A percentile compares a stretch with the other conserved stretches of the same genome.
These are phyloP conservation scores for Oxyria digyna DNA, from an alignment of 148 eudicot species.

Conservation along the genomic window DNA sequence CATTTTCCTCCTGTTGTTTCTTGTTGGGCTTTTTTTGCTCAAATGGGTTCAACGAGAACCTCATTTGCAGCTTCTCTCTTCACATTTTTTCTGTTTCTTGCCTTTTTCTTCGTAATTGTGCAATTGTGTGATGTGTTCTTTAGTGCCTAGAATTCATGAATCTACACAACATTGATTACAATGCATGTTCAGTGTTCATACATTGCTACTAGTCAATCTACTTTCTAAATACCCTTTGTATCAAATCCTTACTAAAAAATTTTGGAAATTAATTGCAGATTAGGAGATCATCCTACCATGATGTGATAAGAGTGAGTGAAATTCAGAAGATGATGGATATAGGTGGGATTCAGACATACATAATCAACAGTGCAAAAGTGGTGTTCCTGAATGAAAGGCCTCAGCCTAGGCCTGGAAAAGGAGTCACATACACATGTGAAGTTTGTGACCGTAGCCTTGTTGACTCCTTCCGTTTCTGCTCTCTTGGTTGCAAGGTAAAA, in stretches of 20 bases:
- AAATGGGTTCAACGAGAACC: not conserved
- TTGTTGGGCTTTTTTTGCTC: constrained; percentile 2
- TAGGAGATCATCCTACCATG: constrained; percentile 10
- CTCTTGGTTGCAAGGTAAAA: constrained; percentile 11
- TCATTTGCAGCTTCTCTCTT: constrained; percentile 3
- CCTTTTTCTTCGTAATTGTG: not conserved
- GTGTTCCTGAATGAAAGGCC: constrained; percentile 10
- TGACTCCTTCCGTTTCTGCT: constrained; percentile 7
- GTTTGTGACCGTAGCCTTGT: constrained; percentile 10
- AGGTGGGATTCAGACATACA: constrained; percentile 5
- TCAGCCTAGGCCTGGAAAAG: constrained; percentile 10
- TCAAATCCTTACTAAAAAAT: no score
- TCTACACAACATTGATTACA: no score
- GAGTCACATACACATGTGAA: constrained; percentile 5
- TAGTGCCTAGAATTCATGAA: not conserved
- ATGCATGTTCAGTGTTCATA: no score
- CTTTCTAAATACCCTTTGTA: not conserved
- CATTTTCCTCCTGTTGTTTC: constrained; percentile 2
- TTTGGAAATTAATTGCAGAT: not conserved
- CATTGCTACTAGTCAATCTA: not conserved
- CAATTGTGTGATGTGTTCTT: not conserved
- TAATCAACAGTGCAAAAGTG: constrained; percentile 10
- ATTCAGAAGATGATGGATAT: constrained; percentile 8
- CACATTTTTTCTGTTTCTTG: constrained; percentile 3
- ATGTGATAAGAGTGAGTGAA: constrained; percentile 9